Percentiles rank a stretch among this genome's conserved stretches.
Evolutionary conservation across 1,284 basidiomycete species (phyloP).

Genomic region (Ceratobasidium theobromae): DNA sequence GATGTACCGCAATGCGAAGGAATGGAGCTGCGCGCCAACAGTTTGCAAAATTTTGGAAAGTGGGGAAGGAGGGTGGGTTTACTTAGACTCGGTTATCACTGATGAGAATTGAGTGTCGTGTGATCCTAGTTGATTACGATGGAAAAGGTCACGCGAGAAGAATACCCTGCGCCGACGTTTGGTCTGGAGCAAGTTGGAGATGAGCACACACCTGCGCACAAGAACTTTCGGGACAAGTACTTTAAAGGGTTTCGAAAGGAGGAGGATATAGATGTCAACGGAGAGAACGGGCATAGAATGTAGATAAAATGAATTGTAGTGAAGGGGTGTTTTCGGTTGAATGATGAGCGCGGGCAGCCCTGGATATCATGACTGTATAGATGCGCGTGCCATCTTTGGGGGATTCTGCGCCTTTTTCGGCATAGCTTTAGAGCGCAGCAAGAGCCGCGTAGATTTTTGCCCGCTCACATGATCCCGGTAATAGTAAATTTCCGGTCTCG

Average conservation of each 20-base stretch:
- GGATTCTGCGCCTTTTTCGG: too few species aligned
- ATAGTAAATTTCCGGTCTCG: too few species aligned
- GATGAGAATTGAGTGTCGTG: background rate
- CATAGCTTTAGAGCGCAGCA: too few species aligned
- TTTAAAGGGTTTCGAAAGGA: slow-evolving; percentile 65
- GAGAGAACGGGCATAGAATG: too few species aligned
- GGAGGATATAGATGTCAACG: background rate
- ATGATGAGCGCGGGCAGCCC: too few species aligned
- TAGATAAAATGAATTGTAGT: too few species aligned
- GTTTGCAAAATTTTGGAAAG: slow-evolving; percentile 90
- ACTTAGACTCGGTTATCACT: background rate
- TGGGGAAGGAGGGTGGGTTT: slow-evolving; percentile 82
- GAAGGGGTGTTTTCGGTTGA: too few species aligned
- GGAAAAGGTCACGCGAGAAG: slow-evolving; percentile 61
- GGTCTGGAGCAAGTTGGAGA: slow-evolving; percentile 40
- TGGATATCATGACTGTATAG: too few species aligned
- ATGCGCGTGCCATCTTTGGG: too few species aligned
- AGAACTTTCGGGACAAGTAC: slow-evolving; percentile 77
- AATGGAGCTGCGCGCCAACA: slow-evolving; percentile 87
- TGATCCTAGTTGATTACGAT: slow-evolving; percentile 91
- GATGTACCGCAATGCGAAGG: slow-evolving; percentile 82
- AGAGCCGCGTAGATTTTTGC: too few species aligned
- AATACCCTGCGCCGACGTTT: slow-evolving; percentile 56
- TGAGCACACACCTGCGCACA: slow-evolving; percentile 66
- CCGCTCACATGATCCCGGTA: too few species aligned